Evolutionary conservation across 2,329 filamentous ascomycete species (phyloP).

Genomic region (Amphichorda felina): DNA sequence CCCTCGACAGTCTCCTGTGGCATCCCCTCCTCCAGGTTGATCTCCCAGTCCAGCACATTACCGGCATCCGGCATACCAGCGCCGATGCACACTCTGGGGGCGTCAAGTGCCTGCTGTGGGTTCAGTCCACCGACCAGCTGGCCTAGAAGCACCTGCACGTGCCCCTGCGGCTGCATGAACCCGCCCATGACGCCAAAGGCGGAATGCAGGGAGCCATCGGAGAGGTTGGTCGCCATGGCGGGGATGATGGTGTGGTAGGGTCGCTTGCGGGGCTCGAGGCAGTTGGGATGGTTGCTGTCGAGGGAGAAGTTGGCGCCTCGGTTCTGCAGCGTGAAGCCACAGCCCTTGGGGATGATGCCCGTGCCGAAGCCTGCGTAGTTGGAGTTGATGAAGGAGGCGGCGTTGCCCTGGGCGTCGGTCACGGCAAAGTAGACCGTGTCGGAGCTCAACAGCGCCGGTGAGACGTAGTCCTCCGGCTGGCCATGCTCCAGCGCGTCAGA

Average conservation of each 20-base stretch:
- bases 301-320: conserved; percentile 81
- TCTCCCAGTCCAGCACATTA: conserved; percentile 46
- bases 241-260: conserved; percentile 99
- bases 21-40: conserved; percentile 79
- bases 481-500: conserved; percentile 56
- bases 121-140: conserved; percentile 73
- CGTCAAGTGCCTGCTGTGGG: conserved; percentile 82
- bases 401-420: conserved; percentile 74
- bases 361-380: conserved; percentile 88
- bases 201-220: conserved; percentile 64
- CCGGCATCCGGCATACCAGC: conserved; percentile 55
- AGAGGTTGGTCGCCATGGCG: conserved; percentile 68
- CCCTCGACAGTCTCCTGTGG: conserved; percentile 53
- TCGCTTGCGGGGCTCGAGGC: conserved; percentile 67
- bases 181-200: conserved; percentile 97
- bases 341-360: conserved; percentile 69
- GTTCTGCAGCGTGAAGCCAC: conserved; percentile 91
- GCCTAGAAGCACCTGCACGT: conserved; percentile 85
- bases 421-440: conserved; percentile 94
- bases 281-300: conserved; percentile 61
- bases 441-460: conserved; percentile 68
- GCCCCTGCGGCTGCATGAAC: conserved; percentile 97
- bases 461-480: conserved; percentile 31
- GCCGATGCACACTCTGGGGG: conserved; percentile 81
- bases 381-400: conserved; percentile 92